Evolutionary conservation across 2,329 filamentous ascomycete species (phyloP).

Genomic region (Lasiodiplodia gonubiensis): DNA sequence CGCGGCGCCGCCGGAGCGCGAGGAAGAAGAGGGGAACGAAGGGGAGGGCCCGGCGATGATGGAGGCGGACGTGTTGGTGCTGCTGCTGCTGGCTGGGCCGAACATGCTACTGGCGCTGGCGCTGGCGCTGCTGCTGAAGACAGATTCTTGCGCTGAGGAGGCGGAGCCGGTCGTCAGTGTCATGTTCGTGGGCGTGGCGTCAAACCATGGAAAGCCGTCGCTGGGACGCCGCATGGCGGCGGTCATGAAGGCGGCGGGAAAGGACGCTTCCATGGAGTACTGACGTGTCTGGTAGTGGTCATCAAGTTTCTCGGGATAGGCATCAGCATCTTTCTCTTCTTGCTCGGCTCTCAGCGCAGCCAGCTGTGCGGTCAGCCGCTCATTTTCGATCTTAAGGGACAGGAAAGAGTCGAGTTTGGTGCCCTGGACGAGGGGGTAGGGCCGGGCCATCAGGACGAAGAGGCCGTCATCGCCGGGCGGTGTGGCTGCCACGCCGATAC

Average conservation of each 20-base stretch:
- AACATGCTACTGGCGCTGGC: no score
- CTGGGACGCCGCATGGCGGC: neutral
- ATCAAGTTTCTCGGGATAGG: neutral
- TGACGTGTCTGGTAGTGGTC: neutral
- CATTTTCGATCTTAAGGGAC: conserved; percentile 17
- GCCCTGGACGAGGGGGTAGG: conserved; percentile 15
- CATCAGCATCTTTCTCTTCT: neutral
- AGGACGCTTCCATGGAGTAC: neutral
- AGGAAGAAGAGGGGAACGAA: neutral
- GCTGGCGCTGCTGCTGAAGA: conserved; percentile 13
- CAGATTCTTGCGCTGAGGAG: conserved; percentile 11
- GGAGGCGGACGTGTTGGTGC: conserved; percentile 6
- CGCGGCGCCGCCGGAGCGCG: neutral
- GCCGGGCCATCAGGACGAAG: conserved; percentile 27
- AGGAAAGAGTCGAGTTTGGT: conserved; percentile 23
- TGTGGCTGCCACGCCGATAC: conserved; percentile 4
- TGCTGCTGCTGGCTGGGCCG: conserved; percentile 5
- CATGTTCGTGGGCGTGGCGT: neutral
- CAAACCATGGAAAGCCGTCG: conserved; percentile 19
- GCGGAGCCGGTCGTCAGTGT: neutral
- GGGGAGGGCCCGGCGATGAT: neutral
- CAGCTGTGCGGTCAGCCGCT: conserved; percentile 4
- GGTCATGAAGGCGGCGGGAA: neutral
- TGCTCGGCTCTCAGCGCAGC: conserved; percentile 19
- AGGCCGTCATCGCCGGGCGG: conserved; percentile 7